Base-by-base conservation (phyloP, 345 rosid genomes). In the Aegle marmelos region DNA sequence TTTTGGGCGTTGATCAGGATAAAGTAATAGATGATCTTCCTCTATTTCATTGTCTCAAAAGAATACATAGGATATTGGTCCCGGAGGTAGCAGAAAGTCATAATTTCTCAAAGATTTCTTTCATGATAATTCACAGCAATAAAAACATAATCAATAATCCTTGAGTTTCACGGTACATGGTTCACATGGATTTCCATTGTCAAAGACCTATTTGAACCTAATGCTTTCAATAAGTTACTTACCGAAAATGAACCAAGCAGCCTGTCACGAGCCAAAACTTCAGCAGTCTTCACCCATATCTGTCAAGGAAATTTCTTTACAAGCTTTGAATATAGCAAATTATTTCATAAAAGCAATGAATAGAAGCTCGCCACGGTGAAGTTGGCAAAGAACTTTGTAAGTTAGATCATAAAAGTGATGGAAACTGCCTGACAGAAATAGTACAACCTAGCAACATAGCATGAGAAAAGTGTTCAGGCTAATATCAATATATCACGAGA, bases 251-350 rank as follows among this genome's bases (percentile, higher is more conserved):
- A 91, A 74, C 97, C 95, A 13, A 95, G 97, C 81, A 95, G 98
- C 76, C 98, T 83, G 80, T 95, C 98, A 41, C 98, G 89, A 14
- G 97, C 93, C 87, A 95, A 86, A 79, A 95, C 87, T 85, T 95
- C 85, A 69, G 98, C 91, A 78, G 95, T 91, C 88, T 95, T 95
- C 81, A 93, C 98, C 98, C 98, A 93, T n/a, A 95, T 85, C 97
- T 95, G 88, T 80, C 68, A 17, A 76, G 54, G 50, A 72, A 70
- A 54, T 58, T 13, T 4, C 22, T 36, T 45, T 28, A 70, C 31
- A 68, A 72, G n/a, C 53, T 76, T 45, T 34, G 63, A 56, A 75
- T 31, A 41, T 33, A 17, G 59, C 37, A 70, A 13, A 31, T 9
- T 27, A 58, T 16, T 27, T 13, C 27, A 37, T 24, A 14, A 24